Evolutionary conservation across 345 rosid genomes (phyloP).

Genomic region (Linum lewisii): DNA sequence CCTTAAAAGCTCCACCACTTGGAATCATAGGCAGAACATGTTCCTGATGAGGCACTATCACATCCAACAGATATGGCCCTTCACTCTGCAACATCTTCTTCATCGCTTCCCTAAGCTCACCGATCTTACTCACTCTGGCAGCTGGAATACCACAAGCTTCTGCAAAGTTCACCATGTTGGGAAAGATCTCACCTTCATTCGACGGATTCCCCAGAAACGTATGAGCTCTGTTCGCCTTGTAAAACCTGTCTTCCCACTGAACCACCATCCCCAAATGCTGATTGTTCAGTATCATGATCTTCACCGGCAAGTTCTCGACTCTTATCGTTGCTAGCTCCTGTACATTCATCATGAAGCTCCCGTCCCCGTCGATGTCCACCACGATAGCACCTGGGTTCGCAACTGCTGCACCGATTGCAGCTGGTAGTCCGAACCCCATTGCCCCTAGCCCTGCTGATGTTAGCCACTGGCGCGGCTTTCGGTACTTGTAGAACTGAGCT

Average conservation of each 20-base stretch:
- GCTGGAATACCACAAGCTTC: slow-evolving; percentile 1
- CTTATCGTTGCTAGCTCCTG: slow-evolving; percentile 1
- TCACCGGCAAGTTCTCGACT: slow-evolving; percentile 2
- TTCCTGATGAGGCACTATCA: slow-evolving; percentile 1
- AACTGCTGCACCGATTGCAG: not conserved
- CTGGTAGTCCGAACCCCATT: slow-evolving; percentile 2
- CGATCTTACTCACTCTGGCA: not conserved
- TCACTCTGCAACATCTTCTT: not conserved
- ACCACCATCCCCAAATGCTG: slow-evolving; percentile 7
- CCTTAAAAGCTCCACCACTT: slow-evolving; percentile 1
- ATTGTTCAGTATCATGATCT: slow-evolving; percentile 4
- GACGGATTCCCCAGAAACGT: not conserved
- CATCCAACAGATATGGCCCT: not conserved
- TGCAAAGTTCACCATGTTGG: not conserved
- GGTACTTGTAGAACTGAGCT: slow-evolving; percentile 4
- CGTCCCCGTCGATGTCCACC: slow-evolving; percentile 1
- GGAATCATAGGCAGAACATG: slow-evolving; percentile 4
- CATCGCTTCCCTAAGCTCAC: not conserved
- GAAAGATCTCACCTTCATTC: not conserved
- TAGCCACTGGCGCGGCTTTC: not conserved
- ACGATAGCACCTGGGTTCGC: not conserved
- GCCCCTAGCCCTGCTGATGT: not conserved
- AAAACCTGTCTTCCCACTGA: slow-evolving; percentile 4
- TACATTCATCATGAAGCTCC: slow-evolving; percentile 1
- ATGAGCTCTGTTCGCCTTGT: slow-evolving; percentile 5